Conservation (phyloP, 192 early-diverging fungal genomes). For the Backusella mclennaniae region DNA sequence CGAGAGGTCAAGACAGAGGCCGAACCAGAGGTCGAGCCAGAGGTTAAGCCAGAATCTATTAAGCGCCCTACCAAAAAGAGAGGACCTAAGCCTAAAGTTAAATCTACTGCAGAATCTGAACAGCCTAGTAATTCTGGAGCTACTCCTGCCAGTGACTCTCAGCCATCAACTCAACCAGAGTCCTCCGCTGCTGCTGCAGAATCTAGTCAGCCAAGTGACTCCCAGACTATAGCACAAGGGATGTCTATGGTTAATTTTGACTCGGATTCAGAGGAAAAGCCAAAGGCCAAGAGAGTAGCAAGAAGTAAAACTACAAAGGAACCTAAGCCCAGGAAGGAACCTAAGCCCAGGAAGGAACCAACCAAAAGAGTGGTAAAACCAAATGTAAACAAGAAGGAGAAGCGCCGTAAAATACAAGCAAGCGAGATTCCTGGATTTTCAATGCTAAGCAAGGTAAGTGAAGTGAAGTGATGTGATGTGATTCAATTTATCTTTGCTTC, state of each 20-base stretch:
- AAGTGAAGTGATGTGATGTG: neutral
- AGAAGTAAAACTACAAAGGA: neutral
- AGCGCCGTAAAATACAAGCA: neutral
- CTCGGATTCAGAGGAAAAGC: neutral
- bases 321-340: neutral
- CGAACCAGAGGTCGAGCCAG: no score
- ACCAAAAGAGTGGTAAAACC: neutral
- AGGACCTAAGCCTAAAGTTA: neutral
- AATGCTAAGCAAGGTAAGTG: neutral
- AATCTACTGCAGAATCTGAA: neutral
- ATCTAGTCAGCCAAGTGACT: neutral
- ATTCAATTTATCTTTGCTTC: neutral
- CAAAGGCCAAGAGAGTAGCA: neutral
- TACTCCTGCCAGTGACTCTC: neutral
- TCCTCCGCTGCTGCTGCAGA: neutral
- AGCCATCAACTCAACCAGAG: no score
- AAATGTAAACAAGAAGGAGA: neutral
- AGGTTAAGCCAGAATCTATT: neutral
- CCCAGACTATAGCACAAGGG: neutral
- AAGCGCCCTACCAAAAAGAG: neutral
- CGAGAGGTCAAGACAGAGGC: neutral
- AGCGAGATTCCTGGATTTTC: neutral
- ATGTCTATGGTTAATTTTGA: neutral
- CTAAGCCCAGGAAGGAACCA: neutral
- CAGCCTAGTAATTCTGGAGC: neutral